These are phyloP conservation scores for Cubamyces lactineus DNA, from an alignment of 768 basidiomycete species.

Conservation along the genomic window DNA sequence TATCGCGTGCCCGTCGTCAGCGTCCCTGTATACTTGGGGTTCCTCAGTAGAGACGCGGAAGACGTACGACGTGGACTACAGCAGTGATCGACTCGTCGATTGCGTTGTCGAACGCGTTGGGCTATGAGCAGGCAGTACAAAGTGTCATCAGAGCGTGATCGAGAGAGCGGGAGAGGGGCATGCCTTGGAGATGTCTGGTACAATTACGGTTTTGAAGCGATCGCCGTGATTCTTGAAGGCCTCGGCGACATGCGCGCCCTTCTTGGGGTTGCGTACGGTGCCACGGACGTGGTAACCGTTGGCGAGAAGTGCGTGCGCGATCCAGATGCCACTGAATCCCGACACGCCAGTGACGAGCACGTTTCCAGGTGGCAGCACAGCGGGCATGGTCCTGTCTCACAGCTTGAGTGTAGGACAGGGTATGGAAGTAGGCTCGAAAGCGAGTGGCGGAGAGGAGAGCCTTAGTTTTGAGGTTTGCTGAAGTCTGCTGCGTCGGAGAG, in stretches of 20 bases:
- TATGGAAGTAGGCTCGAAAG: neutral
- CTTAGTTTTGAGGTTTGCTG: no score
- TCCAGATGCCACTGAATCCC: constrained; percentile 35
- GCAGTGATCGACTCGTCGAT: constrained; percentile 49
- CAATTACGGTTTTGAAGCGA: constrained; percentile 46
- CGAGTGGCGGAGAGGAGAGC: no score
- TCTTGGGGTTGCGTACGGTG: constrained; percentile 45
- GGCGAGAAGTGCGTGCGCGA: constrained; percentile 38
- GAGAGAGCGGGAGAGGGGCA: neutral
- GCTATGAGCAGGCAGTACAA: constrained; percentile 36
- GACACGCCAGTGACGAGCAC: constrained; percentile 32
- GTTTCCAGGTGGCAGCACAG: constrained; percentile 25
- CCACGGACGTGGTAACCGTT: constrained; percentile 44
- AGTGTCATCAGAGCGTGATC: neutral
- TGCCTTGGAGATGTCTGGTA: constrained; percentile 50
- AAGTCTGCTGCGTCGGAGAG: no score
- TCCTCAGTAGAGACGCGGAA: neutral
- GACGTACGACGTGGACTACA: constrained; percentile 66
- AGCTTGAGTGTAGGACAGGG: neutral
- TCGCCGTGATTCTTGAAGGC: constrained; percentile 40
- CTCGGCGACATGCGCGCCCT: constrained; percentile 46
- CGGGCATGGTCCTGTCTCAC: constrained; percentile 22
- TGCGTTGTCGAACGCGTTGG: constrained; percentile 74
- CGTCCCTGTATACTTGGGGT: constrained; percentile 39
- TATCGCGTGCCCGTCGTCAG: constrained; percentile 80